These are phyloP conservation scores for Trypanosoma mega DNA, from an alignment of 208 protist genomes.

Conservation along the genomic window DNA sequence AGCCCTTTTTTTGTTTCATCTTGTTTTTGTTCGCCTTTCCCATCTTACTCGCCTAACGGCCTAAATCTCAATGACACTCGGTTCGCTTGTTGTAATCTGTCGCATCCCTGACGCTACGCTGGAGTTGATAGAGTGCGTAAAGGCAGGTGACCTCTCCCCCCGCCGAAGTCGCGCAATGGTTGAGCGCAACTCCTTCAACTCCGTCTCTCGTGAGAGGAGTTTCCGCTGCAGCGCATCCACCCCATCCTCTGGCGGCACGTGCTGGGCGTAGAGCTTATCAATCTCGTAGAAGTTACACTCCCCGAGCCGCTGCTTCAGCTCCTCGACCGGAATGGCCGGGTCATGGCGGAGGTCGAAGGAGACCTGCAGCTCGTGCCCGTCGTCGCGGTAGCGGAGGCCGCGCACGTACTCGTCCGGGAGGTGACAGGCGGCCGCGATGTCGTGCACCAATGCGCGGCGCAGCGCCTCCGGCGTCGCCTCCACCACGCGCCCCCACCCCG, in stretches of 20 bases:
- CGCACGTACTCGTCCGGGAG: constrained; percentile 31
- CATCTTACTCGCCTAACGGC: too few species aligned
- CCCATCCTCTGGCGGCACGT: constrained; percentile 11
- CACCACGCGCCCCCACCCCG: constrained; percentile 23
- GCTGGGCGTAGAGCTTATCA: constrained; percentile 22
- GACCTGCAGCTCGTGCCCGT: constrained; percentile 9
- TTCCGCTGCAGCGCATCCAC: constrained; percentile 18
- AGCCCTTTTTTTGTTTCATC: too few species aligned
- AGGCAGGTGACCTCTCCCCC: too few species aligned
- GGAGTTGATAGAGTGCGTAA: too few species aligned
- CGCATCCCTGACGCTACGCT: too few species aligned
- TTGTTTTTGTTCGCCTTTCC: too few species aligned
- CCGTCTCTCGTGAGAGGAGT: constrained; percentile 11
- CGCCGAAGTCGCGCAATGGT: neutral
- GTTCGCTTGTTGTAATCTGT: too few species aligned
- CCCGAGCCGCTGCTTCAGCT: constrained; percentile 20
- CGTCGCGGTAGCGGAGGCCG: constrained; percentile 14
- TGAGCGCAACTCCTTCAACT: constrained; percentile 10
- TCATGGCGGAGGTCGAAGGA: constrained; percentile 29
- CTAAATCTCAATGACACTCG: too few species aligned
- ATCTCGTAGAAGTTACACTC: constrained; percentile 32
- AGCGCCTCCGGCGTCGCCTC: constrained; percentile 23
- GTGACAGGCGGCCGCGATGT: constrained; percentile 30
- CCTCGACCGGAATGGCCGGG: constrained; percentile 19
- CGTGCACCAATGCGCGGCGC: constrained; percentile 21